Evolutionary conservation across 2,329 filamentous ascomycete genomes (phyloP).

Genomic region (Saccharata proteae): DNA sequence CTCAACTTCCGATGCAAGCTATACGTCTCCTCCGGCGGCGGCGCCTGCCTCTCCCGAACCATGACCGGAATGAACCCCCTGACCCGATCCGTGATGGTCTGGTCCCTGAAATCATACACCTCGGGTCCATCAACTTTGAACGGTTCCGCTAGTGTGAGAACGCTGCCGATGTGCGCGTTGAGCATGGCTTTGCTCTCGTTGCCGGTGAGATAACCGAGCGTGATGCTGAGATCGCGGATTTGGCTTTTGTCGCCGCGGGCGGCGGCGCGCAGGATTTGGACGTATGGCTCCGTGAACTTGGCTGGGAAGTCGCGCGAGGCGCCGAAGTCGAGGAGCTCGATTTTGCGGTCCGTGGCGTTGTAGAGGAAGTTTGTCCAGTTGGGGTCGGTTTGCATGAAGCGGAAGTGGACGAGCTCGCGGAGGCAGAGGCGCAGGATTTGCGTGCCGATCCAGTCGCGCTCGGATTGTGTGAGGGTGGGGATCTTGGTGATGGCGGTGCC

Average conservation of each 20-base stretch:
- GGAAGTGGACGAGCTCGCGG: constrained; percentile 86
- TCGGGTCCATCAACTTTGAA: constrained; percentile 64
- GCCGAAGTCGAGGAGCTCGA: constrained; percentile 92
- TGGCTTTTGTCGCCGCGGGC: constrained; percentile 53
- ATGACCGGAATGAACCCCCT: constrained; percentile 82
- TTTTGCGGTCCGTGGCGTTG: constrained; percentile 56
- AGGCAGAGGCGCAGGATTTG: constrained; percentile 86
- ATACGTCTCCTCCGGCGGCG: constrained; percentile 96
- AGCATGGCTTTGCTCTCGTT: constrained; percentile 78
- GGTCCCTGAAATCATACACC: constrained; percentile 82
- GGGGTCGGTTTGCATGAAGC: constrained; percentile 97
- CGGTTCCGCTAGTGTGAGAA: constrained; percentile 84
- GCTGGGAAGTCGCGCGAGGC: constrained; percentile 77
- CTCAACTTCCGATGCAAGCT: constrained; percentile 89
- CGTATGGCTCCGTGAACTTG: constrained; percentile 68
- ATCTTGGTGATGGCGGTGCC: constrained; percentile 78
- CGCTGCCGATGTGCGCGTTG: constrained; percentile 76
- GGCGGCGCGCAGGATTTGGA: constrained; percentile 68
- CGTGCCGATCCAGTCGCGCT: constrained; percentile 92
- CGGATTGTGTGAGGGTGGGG: constrained; percentile 60
- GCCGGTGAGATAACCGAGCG: constrained; percentile 85
- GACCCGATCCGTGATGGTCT: constrained; percentile 94
- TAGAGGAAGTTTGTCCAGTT: constrained; percentile 99
- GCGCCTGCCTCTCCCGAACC: constrained; percentile 76
- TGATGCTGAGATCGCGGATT: constrained; percentile 56